phyloP scores from a whole-genome alignment of 805 yeast genomes.

The Pichia scutulata region DNA sequence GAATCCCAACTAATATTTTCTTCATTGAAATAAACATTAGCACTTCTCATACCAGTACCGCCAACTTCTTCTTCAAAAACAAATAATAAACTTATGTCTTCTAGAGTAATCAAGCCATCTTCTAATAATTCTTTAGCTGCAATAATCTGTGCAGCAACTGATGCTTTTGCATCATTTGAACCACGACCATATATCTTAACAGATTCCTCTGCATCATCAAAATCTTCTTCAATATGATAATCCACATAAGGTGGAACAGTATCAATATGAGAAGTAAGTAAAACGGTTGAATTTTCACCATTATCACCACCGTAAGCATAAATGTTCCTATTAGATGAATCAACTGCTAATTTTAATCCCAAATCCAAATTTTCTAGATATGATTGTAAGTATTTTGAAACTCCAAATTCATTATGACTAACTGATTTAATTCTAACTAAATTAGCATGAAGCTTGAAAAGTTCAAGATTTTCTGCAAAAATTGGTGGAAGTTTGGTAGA shows the following conservation, averaged over 20 bases:
- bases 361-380: slow-evolving; percentile 39
- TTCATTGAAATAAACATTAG: slow-evolving; percentile 27
- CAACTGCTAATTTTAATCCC: slow-evolving; percentile 39
- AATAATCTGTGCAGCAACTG: slow-evolving; percentile 54
- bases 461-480: slow-evolving; percentile 11
- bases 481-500: not conserved
- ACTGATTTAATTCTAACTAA: slow-evolving; percentile 31
- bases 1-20: slow-evolving; percentile 43
- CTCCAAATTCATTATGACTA: slow-evolving; percentile 30
- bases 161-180: slow-evolving; percentile 62
- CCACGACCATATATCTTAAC: slow-evolving; percentile 58
- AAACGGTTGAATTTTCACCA: slow-evolving; percentile 36
- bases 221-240: slow-evolving; percentile 30
- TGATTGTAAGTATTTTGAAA: slow-evolving; percentile 31
- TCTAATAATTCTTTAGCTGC: slow-evolving; percentile 43
- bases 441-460: slow-evolving; percentile 29
- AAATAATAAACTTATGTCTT: slow-evolving; percentile 50
- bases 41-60: slow-evolving; percentile 54
- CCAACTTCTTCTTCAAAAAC: slow-evolving; percentile 70
- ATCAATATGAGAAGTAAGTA: slow-evolving; percentile 57
- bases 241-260: slow-evolving; percentile 64
- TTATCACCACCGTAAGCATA: slow-evolving; percentile 46
- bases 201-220: slow-evolving; percentile 21
- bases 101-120: slow-evolving; percentile 34
- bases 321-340: slow-evolving; percentile 27